phyloP scores from a whole-genome alignment of 2,329 filamentous ascomycete genomes.

The Monascus ruber region DNA sequence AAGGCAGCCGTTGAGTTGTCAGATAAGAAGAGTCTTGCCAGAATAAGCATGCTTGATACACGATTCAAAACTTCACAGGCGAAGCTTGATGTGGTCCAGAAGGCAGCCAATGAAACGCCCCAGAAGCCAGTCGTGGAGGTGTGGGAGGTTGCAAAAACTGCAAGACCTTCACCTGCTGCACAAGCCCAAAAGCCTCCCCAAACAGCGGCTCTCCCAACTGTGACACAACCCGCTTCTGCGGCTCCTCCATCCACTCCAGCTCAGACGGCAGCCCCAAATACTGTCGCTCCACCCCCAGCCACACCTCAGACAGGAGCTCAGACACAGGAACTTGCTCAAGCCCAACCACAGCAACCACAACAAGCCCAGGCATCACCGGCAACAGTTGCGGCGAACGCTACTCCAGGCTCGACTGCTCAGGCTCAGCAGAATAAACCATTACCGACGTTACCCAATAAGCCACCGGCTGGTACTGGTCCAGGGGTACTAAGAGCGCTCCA shows the following conservation, averaged over 20 bases:
- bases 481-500: constrained; percentile 32
- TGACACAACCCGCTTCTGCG: constrained; percentile 11
- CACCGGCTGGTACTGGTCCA: constrained; percentile 25
- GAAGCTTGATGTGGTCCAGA: constrained; percentile 68
- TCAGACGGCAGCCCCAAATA: constrained; percentile 5
- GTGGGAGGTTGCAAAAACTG: constrained; percentile 66
- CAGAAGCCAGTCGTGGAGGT: constrained; percentile 74
- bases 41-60: constrained; percentile 69
- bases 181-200: constrained; percentile 18
- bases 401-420: constrained; percentile 17
- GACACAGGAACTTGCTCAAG: constrained; percentile 3
- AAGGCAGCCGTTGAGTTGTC: constrained; percentile 56
- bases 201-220: constrained; percentile 7
- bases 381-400: constrained; percentile 3
- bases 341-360: constrained; percentile 8
- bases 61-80: constrained; percentile 52
- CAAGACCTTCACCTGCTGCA: constrained; percentile 40
- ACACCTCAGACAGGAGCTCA: constrained; percentile 7
- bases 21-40: constrained; percentile 61
- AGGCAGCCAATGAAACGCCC: constrained; percentile 74
- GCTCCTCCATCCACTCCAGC: constrained; percentile 7
- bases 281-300: constrained; percentile 2
- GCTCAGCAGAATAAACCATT: constrained; percentile 11
- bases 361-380: constrained; percentile 8
- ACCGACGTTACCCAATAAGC: constrained; percentile 20